phyloP scores from a whole-genome alignment of 305 asterid genomes.

The Plantago coronopus region DNA sequence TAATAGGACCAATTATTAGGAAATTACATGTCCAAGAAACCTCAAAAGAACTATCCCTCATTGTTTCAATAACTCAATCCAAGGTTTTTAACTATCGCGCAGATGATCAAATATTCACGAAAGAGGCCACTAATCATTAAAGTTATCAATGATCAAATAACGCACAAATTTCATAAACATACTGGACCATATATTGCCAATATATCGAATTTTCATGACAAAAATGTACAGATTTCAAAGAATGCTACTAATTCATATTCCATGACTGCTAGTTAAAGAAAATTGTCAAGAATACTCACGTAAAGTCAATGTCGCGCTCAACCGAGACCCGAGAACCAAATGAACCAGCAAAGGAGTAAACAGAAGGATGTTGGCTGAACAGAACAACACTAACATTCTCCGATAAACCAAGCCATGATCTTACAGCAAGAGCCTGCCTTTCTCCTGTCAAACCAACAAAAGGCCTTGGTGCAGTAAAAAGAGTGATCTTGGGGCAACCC shows the following conservation, averaged over 20 bases:
- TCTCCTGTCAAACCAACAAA: slow-evolving; percentile 60
- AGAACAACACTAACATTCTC: slow-evolving; percentile 53
- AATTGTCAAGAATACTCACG: slow-evolving; percentile 44
- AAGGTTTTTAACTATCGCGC: no score
- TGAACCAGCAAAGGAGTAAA: slow-evolving; percentile 56
- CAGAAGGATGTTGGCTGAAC: slow-evolving; percentile 76
- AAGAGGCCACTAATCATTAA: neutral
- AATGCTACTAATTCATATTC: neutral
- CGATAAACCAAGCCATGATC: slow-evolving; percentile 82
- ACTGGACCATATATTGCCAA: slow-evolving; percentile 1
- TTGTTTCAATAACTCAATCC: neutral
- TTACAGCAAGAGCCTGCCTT: slow-evolving; percentile 65
- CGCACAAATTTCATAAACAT: neutral
- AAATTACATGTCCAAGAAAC: slow-evolving; percentile 11
- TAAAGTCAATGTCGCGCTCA: slow-evolving; percentile 71
- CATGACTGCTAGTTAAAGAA: slow-evolving; percentile 14
- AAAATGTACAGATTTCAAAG: neutral
- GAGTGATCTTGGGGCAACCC: slow-evolving; percentile 46
- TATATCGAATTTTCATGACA: no score
- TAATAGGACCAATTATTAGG: slow-evolving; percentile 16
- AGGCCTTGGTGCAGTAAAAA: slow-evolving; percentile 80
- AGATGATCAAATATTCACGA: neutral
- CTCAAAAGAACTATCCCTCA: slow-evolving; percentile 4
- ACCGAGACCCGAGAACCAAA: slow-evolving; percentile 59
- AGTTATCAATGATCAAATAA: neutral